Conservation (phyloP, 2,329 filamentous ascomycete genomes). For the Aspergillus pseudoviridinutans region DNA sequence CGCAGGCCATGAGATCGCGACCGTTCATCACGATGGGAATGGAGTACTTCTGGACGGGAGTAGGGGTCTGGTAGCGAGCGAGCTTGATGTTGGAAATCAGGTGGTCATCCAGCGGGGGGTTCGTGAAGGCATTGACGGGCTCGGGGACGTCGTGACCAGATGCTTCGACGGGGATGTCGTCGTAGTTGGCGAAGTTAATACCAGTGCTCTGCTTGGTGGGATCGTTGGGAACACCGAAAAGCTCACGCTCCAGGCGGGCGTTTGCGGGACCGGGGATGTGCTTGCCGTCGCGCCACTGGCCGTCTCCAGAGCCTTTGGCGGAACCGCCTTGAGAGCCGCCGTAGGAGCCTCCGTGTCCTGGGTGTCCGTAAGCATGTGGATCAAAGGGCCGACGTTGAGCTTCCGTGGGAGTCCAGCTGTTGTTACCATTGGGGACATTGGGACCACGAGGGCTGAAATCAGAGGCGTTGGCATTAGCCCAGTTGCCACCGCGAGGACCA, state of each 20-base stretch:
- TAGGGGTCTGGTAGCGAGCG: slow-evolving; percentile 91
- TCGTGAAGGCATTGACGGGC: slow-evolving; percentile 83
- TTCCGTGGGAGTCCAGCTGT: slow-evolving; percentile 32
- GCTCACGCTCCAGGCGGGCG: slow-evolving; percentile 85
- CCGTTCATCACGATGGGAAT: slow-evolving; percentile 98
- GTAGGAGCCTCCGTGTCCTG: slow-evolving; percentile 41
- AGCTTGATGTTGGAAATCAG: slow-evolving; percentile 89
- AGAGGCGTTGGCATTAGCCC: slow-evolving; percentile 56
- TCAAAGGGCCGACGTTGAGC: slow-evolving; percentile 50
- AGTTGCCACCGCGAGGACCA: slow-evolving; percentile 40
- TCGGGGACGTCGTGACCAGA: slow-evolving; percentile 92
- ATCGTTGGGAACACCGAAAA: slow-evolving; percentile 88
- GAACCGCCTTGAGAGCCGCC: slow-evolving; percentile 29
- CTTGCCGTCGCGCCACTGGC: slow-evolving; percentile 95
- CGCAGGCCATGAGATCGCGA: slow-evolving; percentile 98
- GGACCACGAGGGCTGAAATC: slow-evolving; percentile 50
- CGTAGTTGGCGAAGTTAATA: slow-evolving; percentile 99
- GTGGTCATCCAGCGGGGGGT: slow-evolving; percentile 93
- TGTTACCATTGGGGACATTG: slow-evolving; percentile 33
- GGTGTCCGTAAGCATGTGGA: slow-evolving; percentile 59
- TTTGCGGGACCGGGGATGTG: slow-evolving; percentile 88
- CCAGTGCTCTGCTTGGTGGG: slow-evolving; percentile 93
- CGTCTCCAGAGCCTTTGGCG: slow-evolving; percentile 83
- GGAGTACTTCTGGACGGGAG: slow-evolving; percentile 98
- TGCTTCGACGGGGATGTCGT: slow-evolving; percentile 97